phyloP scores from a whole-genome alignment of 2,329 filamentous ascomycete species.

The Pleurostoma richardsiae region DNA sequence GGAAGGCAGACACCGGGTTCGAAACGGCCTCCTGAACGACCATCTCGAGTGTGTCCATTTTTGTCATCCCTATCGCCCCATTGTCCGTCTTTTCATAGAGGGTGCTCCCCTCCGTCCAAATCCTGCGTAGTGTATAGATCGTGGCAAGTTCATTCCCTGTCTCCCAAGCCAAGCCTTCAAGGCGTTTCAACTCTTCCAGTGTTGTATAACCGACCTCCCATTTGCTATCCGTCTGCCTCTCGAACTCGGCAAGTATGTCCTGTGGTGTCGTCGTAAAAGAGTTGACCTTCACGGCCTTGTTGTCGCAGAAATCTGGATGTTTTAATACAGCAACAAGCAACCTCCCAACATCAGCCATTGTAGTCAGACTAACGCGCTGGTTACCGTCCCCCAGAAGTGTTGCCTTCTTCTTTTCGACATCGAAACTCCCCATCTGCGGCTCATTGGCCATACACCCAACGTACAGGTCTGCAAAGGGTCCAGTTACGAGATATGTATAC shows the following conservation, averaged over 20 bases:
- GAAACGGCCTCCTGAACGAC: not conserved
- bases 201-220: conserved; percentile 41
- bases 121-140: conserved; percentile 44
- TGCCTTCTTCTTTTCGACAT: conserved; percentile 41
- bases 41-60: not conserved
- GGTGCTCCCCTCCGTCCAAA: conserved; percentile 52
- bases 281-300: conserved; percentile 45
- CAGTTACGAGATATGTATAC: conserved; percentile 57
- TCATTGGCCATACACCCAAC: conserved; percentile 19
- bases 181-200: conserved; percentile 34
- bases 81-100: conserved; percentile 53
- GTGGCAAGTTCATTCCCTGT: conserved; percentile 35
- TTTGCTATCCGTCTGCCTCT: conserved; percentile 38
- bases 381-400: conserved; percentile 45
- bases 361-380: conserved; percentile 46
- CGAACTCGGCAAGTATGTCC: conserved; percentile 44
- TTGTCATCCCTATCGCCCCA: conserved; percentile 30
- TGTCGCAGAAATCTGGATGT: conserved; percentile 31
- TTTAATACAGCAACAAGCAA: conserved; percentile 43
- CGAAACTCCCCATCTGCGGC: conserved; percentile 36
- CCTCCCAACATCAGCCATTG: conserved; percentile 48
- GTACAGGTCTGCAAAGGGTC: conserved; percentile 55
- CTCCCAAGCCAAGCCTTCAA: conserved; percentile 46
- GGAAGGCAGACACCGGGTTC: not conserved
- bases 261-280: conserved; percentile 48